Evolutionary conservation across 2,329 filamentous ascomycete species (phyloP).

Genomic region (Fusarium cyanostomum): DNA sequence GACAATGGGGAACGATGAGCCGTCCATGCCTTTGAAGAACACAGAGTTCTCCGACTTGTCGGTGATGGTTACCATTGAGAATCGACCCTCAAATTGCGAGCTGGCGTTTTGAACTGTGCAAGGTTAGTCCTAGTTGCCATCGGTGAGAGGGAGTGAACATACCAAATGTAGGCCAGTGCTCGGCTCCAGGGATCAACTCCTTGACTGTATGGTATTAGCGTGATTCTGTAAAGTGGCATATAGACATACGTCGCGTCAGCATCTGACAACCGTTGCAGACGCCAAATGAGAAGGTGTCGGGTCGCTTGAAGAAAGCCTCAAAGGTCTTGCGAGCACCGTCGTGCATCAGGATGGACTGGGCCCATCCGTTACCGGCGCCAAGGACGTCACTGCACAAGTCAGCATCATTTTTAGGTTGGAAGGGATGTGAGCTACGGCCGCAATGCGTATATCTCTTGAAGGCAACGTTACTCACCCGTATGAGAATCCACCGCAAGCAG

Average conservation of each 20-base stretch:
- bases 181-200: slow-evolving; percentile 42
- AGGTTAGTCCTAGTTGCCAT: not conserved
- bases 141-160: not conserved
- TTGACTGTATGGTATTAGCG: slow-evolving; percentile 30
- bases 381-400: slow-evolving; percentile 64
- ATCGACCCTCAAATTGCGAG: slow-evolving; percentile 44
- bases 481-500: slow-evolving; percentile 96
- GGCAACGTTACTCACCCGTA: slow-evolving; percentile 67
- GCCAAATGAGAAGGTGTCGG: slow-evolving; percentile 90
- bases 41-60: slow-evolving; percentile 40
- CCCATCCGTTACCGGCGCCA: slow-evolving; percentile 96
- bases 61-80: slow-evolving; percentile 41
- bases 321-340: slow-evolving; percentile 80
- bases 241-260: slow-evolving; percentile 67
- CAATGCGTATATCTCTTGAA: not conserved
- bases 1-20: slow-evolving; percentile 43
- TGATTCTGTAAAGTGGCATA: not conserved
- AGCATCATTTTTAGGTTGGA: not conserved
- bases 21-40: slow-evolving; percentile 41
- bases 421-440: not conserved
- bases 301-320: slow-evolving; percentile 82
- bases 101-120: slow-evolving; percentile 72
- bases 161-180: slow-evolving; percentile 68
- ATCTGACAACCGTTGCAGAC: slow-evolving; percentile 99
- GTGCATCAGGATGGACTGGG: slow-evolving; percentile 90